phyloP scores from a whole-genome alignment of 1,139 yeast species.

The Zygotorulaspora mrakii region DNA sequence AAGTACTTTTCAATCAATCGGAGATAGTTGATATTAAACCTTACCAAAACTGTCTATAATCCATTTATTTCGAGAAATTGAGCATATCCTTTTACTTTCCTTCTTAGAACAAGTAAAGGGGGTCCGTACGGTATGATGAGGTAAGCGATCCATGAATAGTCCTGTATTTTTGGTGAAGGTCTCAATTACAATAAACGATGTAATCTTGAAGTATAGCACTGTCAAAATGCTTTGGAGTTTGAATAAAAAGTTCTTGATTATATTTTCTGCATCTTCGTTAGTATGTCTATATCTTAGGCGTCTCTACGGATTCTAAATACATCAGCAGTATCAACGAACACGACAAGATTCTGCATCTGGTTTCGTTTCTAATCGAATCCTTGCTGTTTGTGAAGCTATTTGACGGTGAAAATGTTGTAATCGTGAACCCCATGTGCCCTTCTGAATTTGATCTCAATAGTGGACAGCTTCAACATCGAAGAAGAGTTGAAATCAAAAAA shows the following conservation, averaged over 20 bases:
- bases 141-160: no score
- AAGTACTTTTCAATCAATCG: no score
- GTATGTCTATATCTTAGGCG: slow-evolving; percentile 31
- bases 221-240: slow-evolving; percentile 1
- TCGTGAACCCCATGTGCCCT: slow-evolving; percentile 5
- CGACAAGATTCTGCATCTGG: slow-evolving; percentile 53
- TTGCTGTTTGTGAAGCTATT: slow-evolving; percentile 44
- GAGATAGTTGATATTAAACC: no score
- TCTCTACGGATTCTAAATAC: slow-evolving; percentile 43
- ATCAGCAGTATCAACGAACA: slow-evolving; percentile 45
- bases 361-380: slow-evolving; percentile 47
- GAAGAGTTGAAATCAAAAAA: slow-evolving; percentile 34
- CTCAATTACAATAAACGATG: no score
- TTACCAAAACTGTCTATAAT: neutral
- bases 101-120: no score
- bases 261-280: slow-evolving; percentile 24
- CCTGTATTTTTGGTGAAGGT: no score
- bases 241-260: slow-evolving; percentile 22
- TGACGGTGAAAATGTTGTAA: slow-evolving; percentile 4
- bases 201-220: no score
- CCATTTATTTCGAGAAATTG: no score
- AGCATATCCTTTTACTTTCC: neutral
- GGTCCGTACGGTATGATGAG: no score
- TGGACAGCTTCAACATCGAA: neutral
- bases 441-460: slow-evolving; percentile 5